Base-by-base conservation (phyloP, 78 protist species). In the Dictyostelium firmibasis region DNA sequence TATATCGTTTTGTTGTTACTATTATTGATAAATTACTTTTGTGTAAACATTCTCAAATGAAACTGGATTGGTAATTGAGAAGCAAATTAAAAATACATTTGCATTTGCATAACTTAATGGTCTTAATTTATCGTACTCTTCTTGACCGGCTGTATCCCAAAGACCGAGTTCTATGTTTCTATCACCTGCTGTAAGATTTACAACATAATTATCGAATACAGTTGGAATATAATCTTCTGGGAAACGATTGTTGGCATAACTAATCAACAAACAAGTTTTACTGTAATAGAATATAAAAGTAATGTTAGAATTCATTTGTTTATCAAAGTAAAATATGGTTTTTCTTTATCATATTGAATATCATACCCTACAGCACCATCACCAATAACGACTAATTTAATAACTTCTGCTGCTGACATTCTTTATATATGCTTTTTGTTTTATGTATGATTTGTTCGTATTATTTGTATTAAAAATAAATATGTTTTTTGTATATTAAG, bases 61-160 rank as follows among this genome's bases (percentile, higher is more conserved):
- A 29, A 92, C 83, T 33, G 95, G 97, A 7, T 78, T 77, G 76
- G 96, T 92, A 85, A 98, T 89, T 13, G 98, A 93, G 82, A 97
- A 98, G 84, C 98, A 97, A 43, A 98, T 92, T 43, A 98, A 84
- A 85, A 98, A 97, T 44, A 98, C 99, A 74, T 98, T 96, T 20
- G 98, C 96, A 27, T 97, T 84, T 13, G 98, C 96, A 81, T 97
- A 97, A 44, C 97, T 95, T 38, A 97, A 93, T 25, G 99, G 99
- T 41, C 99, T 79, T 69, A 98, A 89, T 25, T 98, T 82, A 72
- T 97, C 99, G 81, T 97, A 98, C 33, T 97, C 98, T 76, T 98
- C 99, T 89, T 98, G 98, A 41, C 99, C 99, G 0, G 98, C 91
- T 33, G 99, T 98, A 86, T 98, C 99, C 99, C 99, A 98, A 3